Base-by-base conservation (phyloP, 345 rosid species). In the Populus nigra region DNA sequence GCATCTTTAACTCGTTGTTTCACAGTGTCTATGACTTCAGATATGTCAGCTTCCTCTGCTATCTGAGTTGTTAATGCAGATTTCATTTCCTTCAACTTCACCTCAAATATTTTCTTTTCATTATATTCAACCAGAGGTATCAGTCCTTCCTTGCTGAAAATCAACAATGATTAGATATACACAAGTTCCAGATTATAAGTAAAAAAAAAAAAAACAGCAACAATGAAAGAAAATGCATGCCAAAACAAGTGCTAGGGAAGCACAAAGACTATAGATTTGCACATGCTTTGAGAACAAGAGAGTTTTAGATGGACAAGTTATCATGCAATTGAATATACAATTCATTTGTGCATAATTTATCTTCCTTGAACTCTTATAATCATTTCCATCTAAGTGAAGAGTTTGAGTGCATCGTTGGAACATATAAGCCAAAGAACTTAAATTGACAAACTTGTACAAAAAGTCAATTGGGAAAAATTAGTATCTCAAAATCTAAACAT, bases 51-150 rank as follows among this genome's bases (percentile, higher is more conserved):
- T 77, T 90, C 92, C 78, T 91, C 98, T 25, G 90, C 91, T 77
- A 96, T 91, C 86, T 87, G 94, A 65, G 92, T 81, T 49, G 93
- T 96, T 68, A 96, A 84, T 31, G 94, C 88, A 76, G 94, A 77
- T 77, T 92, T 96, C 91, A 94, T 92, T 75, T 94, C 98, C 90
- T 89, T 92, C 80, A 91, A 82, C 80, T 89, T 96, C 80, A 90
- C 92, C 88, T 96, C 98, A 85, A 90, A 89, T 70, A 90, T 88
- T 81, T 94, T 94, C 93, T 94, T 96, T 78, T 90, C 93, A 81
- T 92, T 89, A 88, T 96, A 96, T 83, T 93, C 99, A 61, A 96
- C 99, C 83, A 96, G 83, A 73, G 91, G 84, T 20, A 86, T 63
- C 81, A 96, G 78, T 47, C 98, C 97, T 80, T 83, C 99, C 87